Evolutionary conservation across 1,284 basidiomycete species (phyloP).

Genomic region (Dichomitus squalens): DNA sequence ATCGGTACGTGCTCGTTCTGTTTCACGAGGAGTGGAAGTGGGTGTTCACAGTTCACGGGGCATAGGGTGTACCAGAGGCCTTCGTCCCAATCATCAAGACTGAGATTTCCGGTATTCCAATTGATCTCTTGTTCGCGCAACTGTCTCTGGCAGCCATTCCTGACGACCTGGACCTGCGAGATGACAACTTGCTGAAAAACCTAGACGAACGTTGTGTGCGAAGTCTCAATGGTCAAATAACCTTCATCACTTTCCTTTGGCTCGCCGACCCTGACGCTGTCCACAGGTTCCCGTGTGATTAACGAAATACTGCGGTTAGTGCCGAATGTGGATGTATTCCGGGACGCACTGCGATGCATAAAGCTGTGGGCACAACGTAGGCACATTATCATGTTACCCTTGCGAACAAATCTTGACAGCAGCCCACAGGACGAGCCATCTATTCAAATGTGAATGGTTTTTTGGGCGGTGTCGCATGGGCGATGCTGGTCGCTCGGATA

Average conservation of each 20-base stretch:
- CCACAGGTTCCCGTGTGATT: slow-evolving; percentile 87
- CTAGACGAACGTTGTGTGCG: slow-evolving; percentile 94
- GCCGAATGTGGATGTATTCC: slow-evolving; percentile 92
- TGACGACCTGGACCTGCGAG: slow-evolving; percentile 87
- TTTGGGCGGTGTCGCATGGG: slow-evolving; percentile 98
- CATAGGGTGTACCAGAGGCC: slow-evolving; percentile 91
- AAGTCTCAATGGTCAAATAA: slow-evolving; percentile 82
- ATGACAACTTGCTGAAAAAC: slow-evolving; percentile 93
- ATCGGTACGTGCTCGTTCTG: slow-evolving; percentile 61
- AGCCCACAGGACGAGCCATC: slow-evolving; percentile 79
- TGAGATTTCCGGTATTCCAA: slow-evolving; percentile 89
- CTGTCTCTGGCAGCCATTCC: slow-evolving; percentile 86
- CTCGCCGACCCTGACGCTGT: neutral
- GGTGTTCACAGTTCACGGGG: neutral
- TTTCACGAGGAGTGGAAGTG: neutral
- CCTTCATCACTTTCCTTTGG: slow-evolving; percentile 20
- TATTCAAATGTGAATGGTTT: slow-evolving; percentile 99
- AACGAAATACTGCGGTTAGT: slow-evolving; percentile 96
- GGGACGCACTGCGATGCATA: slow-evolving; percentile 93
- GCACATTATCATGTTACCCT: slow-evolving; percentile 33
- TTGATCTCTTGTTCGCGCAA: slow-evolving; percentile 94
- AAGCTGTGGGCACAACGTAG: slow-evolving; percentile 96
- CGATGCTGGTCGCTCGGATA: slow-evolving; percentile 96
- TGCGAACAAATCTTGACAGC: neutral
- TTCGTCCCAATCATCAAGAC: slow-evolving; percentile 95